Evolutionary conservation across 352 stramenopile species (phyloP).

Genomic region (Globisporangium rhizosaccharum): DNA sequence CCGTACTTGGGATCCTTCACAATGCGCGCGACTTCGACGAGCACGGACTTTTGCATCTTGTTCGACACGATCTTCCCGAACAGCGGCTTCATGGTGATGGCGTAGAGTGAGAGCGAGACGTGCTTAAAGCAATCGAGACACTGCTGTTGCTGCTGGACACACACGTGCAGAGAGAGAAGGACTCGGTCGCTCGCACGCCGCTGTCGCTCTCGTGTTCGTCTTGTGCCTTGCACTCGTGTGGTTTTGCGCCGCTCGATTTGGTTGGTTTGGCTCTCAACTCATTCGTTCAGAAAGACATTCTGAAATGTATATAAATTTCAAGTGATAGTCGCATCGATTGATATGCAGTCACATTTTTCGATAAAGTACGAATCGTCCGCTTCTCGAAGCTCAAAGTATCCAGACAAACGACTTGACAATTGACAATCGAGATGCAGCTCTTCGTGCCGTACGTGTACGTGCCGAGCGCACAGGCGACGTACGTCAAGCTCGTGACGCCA

Average conservation of each 20-base stretch:
- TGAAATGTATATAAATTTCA: background rate
- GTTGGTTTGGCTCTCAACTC: constrained; percentile 18
- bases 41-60: constrained; percentile 96
- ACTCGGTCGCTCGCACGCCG: constrained; percentile 5
- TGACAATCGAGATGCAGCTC: constrained; percentile 9
- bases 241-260: constrained; percentile 11
- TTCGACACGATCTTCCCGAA: constrained; percentile 95
- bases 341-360: background rate
- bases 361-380: background rate
- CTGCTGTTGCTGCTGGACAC: background rate
- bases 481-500: constrained; percentile 71
- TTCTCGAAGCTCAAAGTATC: background rate
- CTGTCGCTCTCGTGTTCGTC: constrained; percentile 1
- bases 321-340: background rate
- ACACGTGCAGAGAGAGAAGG: background rate
- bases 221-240: background rate
- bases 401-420: background rate
- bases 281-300: constrained; percentile 10
- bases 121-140: background rate
- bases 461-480: constrained; percentile 41
- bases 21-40: constrained; percentile 93
- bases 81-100: constrained; percentile 80
- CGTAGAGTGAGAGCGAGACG: background rate
- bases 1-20: constrained; percentile 93
- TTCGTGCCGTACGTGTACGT: constrained; percentile 80